phyloP scores from a whole-genome alignment of 306 rosid species.

The Pyrus pyrifolia region DNA sequence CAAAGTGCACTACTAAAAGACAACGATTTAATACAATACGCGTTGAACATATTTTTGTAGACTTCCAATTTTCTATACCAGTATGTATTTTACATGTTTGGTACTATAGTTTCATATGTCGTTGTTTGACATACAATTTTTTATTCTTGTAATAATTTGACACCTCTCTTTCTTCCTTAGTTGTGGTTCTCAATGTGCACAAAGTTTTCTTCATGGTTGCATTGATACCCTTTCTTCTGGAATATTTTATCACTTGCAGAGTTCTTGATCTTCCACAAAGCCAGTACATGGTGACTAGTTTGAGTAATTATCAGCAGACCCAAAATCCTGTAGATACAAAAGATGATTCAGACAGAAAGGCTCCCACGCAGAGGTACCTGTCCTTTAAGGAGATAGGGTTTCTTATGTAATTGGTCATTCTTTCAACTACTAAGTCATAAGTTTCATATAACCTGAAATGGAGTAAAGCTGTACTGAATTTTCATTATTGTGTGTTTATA shows the following conservation, averaged over 20 bases:
- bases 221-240: slow-evolving; percentile 5
- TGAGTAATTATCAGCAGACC: slow-evolving; percentile 24
- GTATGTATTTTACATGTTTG: background rate
- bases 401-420: slow-evolving; percentile 8
- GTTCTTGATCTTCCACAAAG: slow-evolving; percentile 64
- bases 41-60: background rate
- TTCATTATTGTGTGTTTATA: background rate
- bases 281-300: slow-evolving; percentile 41
- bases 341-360: slow-evolving; percentile 34
- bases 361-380: slow-evolving; percentile 51
- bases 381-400: slow-evolving; percentile 8
- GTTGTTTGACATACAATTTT: background rate
- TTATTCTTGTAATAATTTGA: background rate
- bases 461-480: background rate
- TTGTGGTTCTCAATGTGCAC: background rate
- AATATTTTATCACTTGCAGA: slow-evolving; percentile 38
- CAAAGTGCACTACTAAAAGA: background rate
- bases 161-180: background rate
- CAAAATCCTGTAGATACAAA: slow-evolving; percentile 21
- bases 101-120: background rate
- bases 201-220: background rate
- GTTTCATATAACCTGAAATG: slow-evolving; percentile 7
- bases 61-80: background rate
- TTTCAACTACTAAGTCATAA: background rate
- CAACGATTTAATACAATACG: background rate